A percentile compares a stretch with the other conserved stretches of the same genome.
Evolutionary conservation across 352 stramenopile species (phyloP).

Genomic region (Globisporangium orthogonon): DNA sequence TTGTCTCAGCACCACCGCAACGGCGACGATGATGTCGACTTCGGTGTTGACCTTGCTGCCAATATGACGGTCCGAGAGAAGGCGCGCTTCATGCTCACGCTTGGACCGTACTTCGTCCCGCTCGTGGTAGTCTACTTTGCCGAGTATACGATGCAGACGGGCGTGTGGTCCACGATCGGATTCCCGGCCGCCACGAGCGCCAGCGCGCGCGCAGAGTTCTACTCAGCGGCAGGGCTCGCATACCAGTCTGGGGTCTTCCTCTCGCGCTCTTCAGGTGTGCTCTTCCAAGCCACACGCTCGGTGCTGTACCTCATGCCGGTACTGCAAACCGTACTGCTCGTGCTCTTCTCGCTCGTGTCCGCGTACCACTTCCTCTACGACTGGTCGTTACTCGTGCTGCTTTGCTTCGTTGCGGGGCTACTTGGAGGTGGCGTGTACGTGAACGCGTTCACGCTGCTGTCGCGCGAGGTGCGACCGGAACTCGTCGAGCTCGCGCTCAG

Average conservation of each 20-base stretch:
- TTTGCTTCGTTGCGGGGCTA: constrained; percentile 85
- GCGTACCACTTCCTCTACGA: constrained; percentile 85
- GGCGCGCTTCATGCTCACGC: constrained; percentile 63
- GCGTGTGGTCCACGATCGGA: constrained; percentile 91
- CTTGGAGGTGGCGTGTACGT: constrained; percentile 89
- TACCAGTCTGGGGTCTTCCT: constrained; percentile 94
- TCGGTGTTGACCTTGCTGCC: not conserved
- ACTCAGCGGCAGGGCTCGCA: constrained; percentile 82
- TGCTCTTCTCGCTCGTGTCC: constrained; percentile 84
- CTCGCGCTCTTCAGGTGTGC: constrained; percentile 81
- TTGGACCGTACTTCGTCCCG: constrained; percentile 89
- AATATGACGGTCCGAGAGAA: constrained; percentile 54
- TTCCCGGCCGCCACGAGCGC: constrained; percentile 81
- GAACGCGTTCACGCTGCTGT: constrained; percentile 89
- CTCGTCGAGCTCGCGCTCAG: constrained; percentile 85
- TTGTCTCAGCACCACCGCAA: not conserved
- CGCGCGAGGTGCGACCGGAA: constrained; percentile 56
- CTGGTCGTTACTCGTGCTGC: constrained; percentile 63
- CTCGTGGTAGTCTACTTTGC: constrained; percentile 91
- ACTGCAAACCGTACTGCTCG: constrained; percentile 82
- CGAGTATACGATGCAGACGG: constrained; percentile 92
- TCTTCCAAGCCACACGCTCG: constrained; percentile 64
- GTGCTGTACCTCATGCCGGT: constrained; percentile 88
- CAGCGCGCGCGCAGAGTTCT: constrained; percentile 80
- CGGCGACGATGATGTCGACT: not conserved